Evolutionary conservation across 2,329 filamentous ascomycete genomes (phyloP), one percentile per base, ranked within the genome.

Genomic region (Epicoccum sorghinum): DNA sequence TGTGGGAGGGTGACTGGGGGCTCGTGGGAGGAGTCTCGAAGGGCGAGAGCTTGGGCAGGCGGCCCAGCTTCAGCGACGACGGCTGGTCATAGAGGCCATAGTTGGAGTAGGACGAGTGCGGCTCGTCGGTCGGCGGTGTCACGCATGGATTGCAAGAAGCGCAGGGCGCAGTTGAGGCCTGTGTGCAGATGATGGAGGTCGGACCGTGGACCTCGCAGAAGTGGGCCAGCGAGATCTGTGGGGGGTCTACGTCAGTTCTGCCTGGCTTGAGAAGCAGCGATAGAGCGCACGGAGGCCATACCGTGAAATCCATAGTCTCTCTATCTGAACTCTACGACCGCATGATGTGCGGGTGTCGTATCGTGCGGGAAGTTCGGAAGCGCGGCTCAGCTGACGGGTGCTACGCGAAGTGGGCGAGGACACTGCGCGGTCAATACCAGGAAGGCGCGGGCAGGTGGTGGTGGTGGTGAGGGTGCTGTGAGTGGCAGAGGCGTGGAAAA

Each of bases 171-270:
- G 82, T 82, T 43, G 82, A 75, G 59, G 83, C 80, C 69, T 85
- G 83, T 54, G 83, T 85, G 72, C 83, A 85, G 60, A 86, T 82
- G 70, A 85, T 84, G 52, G 82, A 84, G 47, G 83, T 86, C 14
- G 83, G 83, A 69, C 83, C 83, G 79, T 86, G 82, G 71, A 83
- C 77, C 75, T 86, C 83, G 74, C 83, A 86, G 71, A 86, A 86
- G 75, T 86, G 83, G 60, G 83, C 84, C 60, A 86, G 79, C 65
- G 83, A 85, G 68, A 86, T 80, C 83, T 86, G 65, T 32, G 23
- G 18, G 49, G n/a, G 43, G 18, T 18, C 27, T 23, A 45, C 18
- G 59, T 72, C 64, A 71, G 67, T 57, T 48, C 25, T 18, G 24
- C 4, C 7, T 9, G 4, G 23, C n/a, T 25, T 13, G 13, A 7